Conservation (phyloP, 208 protist genomes). For the Trypanosoma avium region DNA sequence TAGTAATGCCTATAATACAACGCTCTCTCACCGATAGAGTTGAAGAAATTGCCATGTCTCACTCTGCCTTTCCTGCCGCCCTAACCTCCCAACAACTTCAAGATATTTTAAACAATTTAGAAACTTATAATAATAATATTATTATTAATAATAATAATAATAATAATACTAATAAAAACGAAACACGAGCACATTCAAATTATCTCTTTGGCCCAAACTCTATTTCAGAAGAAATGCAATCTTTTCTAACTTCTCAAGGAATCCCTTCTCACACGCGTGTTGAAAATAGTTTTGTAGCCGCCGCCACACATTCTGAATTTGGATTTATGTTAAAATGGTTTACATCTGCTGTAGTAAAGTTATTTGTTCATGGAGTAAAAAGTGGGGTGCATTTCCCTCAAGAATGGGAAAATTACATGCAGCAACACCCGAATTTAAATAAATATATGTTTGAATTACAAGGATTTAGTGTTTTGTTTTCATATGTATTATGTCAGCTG, state of each 20-base stretch:
- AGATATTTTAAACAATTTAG: conserved; percentile 18
- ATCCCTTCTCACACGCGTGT: conserved; percentile 42
- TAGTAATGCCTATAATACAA: background rate
- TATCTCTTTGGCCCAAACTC: conserved; percentile 23
- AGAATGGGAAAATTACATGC: conserved; percentile 49
- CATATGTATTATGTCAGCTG: conserved; percentile 50
- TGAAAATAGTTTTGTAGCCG: conserved; percentile 57
- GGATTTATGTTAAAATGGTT: conserved; percentile 68
- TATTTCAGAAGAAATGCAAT: background rate
- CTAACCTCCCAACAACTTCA: conserved; percentile 29
- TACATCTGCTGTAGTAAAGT: conserved; percentile 32
- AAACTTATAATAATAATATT: background rate
- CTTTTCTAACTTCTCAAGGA: conserved; percentile 21
- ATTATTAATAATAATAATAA: background rate
- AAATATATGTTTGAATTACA: conserved; percentile 70
- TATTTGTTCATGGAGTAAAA: conserved; percentile 58
- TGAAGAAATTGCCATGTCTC: conserved; percentile 21
- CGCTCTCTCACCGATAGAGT: conserved; percentile 24
- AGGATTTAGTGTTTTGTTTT: conserved; percentile 66
- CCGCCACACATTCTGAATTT: conserved; percentile 53
- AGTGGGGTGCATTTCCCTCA: conserved; percentile 49
- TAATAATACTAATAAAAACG: background rate
- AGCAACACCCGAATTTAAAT: conserved; percentile 21
- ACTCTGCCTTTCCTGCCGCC: conserved; percentile 39
- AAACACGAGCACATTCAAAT: background rate